Evolutionary conservation across 2,329 filamentous ascomycete species (phyloP).

Genomic region (Apiospora kogelbergensis): DNA sequence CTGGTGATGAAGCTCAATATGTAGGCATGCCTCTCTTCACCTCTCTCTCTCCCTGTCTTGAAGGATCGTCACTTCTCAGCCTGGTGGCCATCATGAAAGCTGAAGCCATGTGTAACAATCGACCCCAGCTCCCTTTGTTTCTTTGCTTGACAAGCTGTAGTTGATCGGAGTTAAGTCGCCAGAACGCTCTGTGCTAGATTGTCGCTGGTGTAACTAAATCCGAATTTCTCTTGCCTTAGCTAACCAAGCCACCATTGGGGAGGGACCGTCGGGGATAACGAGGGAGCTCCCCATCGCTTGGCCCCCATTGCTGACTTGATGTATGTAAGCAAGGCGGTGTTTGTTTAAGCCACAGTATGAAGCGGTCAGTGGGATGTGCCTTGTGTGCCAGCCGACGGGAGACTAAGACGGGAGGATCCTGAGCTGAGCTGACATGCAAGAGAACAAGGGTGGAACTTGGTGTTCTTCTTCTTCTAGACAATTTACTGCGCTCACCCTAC

Average conservation of each 20-base stretch:
- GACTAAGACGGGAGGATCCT: background rate
- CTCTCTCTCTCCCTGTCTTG: background rate
- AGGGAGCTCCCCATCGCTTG: background rate
- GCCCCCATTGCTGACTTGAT: background rate
- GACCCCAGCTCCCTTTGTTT: background rate
- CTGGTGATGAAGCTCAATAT: background rate
- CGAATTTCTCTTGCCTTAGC: background rate
- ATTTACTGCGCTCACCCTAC: background rate
- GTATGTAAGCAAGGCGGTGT: background rate
- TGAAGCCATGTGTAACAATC: background rate
- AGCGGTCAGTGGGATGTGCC: no score
- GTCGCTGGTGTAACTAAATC: no score
- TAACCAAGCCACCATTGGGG: background rate
- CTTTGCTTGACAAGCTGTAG: background rate
- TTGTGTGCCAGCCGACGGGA: background rate
- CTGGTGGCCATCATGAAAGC: background rate
- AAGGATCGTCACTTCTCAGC: background rate
- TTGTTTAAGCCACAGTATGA: background rate
- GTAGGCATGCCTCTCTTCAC: no score
- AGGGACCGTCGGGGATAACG: background rate
- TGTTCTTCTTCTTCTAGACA: no score
- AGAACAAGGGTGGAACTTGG: no score
- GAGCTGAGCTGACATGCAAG: no score
- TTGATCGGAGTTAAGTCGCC: background rate
- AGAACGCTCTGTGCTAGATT: no score